Conservation (phyloP, 2,329 filamentous ascomycete species). For the Aspergillus ruber region DNA sequence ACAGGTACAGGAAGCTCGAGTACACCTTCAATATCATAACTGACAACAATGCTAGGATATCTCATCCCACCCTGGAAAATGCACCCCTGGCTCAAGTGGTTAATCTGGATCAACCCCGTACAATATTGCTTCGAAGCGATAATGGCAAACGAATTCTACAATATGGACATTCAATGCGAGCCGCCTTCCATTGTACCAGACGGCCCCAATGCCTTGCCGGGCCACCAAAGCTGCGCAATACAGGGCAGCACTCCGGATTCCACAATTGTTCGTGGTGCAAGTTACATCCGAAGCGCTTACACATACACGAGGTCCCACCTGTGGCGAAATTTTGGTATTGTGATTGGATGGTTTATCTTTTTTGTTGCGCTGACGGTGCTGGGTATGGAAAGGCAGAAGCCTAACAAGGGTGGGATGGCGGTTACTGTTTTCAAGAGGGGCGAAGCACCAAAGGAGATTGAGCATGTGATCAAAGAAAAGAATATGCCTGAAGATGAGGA, state of each 20-base stretch:
- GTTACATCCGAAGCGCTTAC: constrained; percentile 52
- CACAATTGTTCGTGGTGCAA: constrained; percentile 47
- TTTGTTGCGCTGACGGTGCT: constrained; percentile 72
- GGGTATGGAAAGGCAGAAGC: constrained; percentile 71
- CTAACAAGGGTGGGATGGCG: constrained; percentile 72
- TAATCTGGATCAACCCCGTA: constrained; percentile 61
- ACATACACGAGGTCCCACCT: constrained; percentile 52
- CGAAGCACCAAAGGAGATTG: constrained; percentile 54
- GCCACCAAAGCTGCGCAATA: constrained; percentile 55
- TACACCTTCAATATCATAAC: too few relatives aligned
- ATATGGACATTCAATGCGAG: constrained; percentile 49
- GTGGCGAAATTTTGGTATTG: constrained; percentile 74
- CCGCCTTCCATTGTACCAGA: constrained; percentile 52
- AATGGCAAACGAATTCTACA: constrained; percentile 64
- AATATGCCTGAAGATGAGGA: constrained; percentile 47
- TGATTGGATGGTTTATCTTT: constrained; percentile 65
- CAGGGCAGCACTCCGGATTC: constrained; percentile 51
- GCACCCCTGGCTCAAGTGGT: constrained; percentile 59
- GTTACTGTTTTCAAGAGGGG: constrained; percentile 70
- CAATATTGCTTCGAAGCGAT: constrained; percentile 65
- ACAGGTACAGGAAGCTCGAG: constrained; percentile 28
- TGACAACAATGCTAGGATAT: constrained; percentile 41
- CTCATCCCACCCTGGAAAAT: constrained; percentile 57
- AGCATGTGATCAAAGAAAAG: constrained; percentile 49
- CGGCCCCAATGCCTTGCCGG: constrained; percentile 39